phyloP scores from a whole-genome alignment of 1,284 basidiomycete species.

The Melampsora larici-populina region DNA sequence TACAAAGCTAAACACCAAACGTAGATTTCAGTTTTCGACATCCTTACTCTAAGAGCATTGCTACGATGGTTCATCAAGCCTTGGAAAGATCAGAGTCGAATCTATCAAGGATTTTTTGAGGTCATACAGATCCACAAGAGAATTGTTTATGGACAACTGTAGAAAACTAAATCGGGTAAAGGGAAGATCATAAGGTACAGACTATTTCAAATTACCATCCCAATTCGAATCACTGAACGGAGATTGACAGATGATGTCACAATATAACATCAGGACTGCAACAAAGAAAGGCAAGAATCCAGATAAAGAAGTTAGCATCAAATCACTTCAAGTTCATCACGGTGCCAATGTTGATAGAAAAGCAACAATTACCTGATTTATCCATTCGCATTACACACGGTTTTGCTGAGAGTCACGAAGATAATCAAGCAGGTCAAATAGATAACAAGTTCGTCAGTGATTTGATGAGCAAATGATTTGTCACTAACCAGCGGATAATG shows the following conservation, averaged over 20 bases:
- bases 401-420: slow-evolving; percentile 1
- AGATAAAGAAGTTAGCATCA: not conserved
- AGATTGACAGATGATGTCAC: slow-evolving; percentile 30
- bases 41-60: too few species aligned
- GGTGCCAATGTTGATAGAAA: not conserved
- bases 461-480: too few species aligned
- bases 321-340: not conserved
- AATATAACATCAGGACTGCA: slow-evolving; percentile 33
- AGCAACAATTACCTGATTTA: slow-evolving; percentile 2
- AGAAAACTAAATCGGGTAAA: not conserved
- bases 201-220: slow-evolving; percentile 29
- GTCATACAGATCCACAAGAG: too few species aligned
- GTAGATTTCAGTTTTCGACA: too few species aligned
- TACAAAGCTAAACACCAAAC: slow-evolving; percentile 14
- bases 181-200: not conserved
- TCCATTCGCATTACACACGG: slow-evolving; percentile 35
- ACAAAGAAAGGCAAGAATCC: too few species aligned
- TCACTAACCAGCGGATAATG: not conserved
- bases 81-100: too few species aligned
- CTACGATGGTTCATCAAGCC: too few species aligned
- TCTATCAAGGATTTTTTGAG: too few species aligned
- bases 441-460: too few species aligned
- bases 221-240: slow-evolving; percentile 24
- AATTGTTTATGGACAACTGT: too few species aligned
- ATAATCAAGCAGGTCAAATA: not conserved